Base-by-base conservation (phyloP, 163 green algal genomes). In the Chloromonas sp. region DNA sequence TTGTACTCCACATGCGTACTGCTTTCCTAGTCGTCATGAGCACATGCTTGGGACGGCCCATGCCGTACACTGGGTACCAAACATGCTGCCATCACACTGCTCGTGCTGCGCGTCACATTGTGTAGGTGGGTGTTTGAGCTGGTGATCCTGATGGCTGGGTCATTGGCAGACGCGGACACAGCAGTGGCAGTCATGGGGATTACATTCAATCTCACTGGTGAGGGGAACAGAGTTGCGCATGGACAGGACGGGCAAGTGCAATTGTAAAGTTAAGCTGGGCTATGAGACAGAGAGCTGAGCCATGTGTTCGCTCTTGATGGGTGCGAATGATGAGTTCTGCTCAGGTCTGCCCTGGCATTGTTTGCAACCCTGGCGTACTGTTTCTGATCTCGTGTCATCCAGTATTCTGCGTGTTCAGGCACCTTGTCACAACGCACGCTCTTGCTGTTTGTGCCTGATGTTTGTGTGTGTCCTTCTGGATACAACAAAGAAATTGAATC, bases 141-240 rank as follows among this genome's bases (percentile, higher is more conserved):
- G 2, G 81, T 87, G 13, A 89, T 89, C 81, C 70, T 89, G 70
- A 76, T 87, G 71, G 81, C 89, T 71, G 89, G 89, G 82, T 70
- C 62, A 84, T 74, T 85, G 77, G 82, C 78, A 0, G 71, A 87
- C 57, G 84, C 87, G 0, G 87, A 89, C 1, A 61, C 88, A 1
- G 70, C 86, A 2, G 80, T 92, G 14, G 86, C 87, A 2, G 83
- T 87, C 0, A 85, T 85, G 71, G 86, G 82, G 58, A 79, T 84
- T 82, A 70, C 3, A 2, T 82, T 61, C 78, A 2, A 8, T 14
- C 36, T 82, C 57, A 8, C 58, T 3, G 2, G 36, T 61, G 36
- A 36, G 36, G 36, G 36, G 36, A 80, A 80, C 74, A 80, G 2
- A 60, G 57, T 81, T 61, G 2, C 11, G 15, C 78, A 1, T 60